These are phyloP conservation scores for Paramecium sexaurelia DNA, from an alignment of 73 alveolate species.

Conservation along the genomic window DNA sequence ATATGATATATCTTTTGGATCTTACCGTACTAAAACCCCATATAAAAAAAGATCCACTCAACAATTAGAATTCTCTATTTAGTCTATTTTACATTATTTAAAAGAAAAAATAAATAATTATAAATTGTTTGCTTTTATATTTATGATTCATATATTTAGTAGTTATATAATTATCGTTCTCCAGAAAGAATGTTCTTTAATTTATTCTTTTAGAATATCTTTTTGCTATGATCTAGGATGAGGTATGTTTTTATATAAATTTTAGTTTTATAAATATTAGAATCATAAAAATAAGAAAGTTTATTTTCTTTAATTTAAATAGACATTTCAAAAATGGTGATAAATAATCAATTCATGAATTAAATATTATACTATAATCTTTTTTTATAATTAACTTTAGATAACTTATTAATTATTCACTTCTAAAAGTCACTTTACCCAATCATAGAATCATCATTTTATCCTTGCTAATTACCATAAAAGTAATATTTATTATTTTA, in stretches of 20 bases:
- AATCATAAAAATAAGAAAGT: not conserved
- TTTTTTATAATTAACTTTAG: not conserved
- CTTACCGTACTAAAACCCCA: not conserved
- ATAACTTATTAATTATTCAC: not conserved
- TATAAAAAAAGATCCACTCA: not conserved
- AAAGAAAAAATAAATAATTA: not conserved
- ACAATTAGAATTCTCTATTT: conserved; percentile 31
- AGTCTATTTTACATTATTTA: conserved; percentile 51
- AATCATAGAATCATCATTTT: not conserved
- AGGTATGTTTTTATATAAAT: no score
- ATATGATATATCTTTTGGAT: not conserved
- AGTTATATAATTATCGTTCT: not conserved
- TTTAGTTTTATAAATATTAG: no score
- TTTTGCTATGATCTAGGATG: no score
- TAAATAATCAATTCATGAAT: no score
- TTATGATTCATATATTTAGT: not conserved
- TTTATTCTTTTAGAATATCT: no score
- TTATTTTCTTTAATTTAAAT: no score
- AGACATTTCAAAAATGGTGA: no score
- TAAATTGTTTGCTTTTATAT: not conserved
- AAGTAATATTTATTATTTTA: not conserved
- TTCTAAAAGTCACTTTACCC: not conserved
- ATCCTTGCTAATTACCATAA: not conserved
- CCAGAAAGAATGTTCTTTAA: no score
- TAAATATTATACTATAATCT: not conserved